Evolutionary conservation across 805 yeast genomes (phyloP).

Genomic region (Wickerhamomyces sydowiorum): DNA sequence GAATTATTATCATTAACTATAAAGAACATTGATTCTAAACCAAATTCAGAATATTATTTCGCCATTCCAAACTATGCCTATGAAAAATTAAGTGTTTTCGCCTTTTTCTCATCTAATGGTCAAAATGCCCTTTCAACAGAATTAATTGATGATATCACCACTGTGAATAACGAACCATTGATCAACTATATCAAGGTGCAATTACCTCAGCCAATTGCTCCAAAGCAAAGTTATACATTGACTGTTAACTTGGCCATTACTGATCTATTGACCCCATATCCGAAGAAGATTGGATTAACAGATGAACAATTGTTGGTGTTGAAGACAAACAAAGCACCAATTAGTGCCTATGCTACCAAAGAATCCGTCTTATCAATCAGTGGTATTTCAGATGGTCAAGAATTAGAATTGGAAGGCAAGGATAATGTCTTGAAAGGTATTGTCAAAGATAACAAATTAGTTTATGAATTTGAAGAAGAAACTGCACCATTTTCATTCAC

Average conservation of each 20-base stretch:
- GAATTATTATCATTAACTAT: constrained; percentile 53
- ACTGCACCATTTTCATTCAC: constrained; percentile 40
- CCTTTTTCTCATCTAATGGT: constrained; percentile 29
- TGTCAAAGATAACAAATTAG: constrained; percentile 35
- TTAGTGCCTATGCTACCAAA: constrained; percentile 56
- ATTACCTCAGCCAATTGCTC: constrained; percentile 63
- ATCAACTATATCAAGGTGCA: constrained; percentile 40
- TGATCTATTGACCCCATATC: constrained; percentile 50
- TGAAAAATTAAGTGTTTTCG: constrained; percentile 38
- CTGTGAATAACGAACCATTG: constrained; percentile 19
- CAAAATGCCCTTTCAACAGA: constrained; percentile 21
- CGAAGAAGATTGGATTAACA: constrained; percentile 52
- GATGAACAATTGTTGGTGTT: constrained; percentile 57
- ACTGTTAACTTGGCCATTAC: constrained; percentile 43
- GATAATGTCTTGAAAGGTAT: constrained; percentile 29
- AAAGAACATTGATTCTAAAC: constrained; percentile 50
- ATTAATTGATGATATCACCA: constrained; percentile 19
- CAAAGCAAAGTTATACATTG: constrained; percentile 48
- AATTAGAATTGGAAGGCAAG: constrained; percentile 27
- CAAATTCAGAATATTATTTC: constrained; percentile 50
- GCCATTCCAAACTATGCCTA: constrained; percentile 47
- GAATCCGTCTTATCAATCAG: constrained; percentile 35
- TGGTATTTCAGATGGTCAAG: constrained; percentile 44
- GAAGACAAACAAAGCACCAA: constrained; percentile 48
- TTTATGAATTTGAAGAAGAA: constrained; percentile 49